phyloP scores from a whole-genome alignment of 1,284 basidiomycete genomes.

The Cronartium ribicola region DNA sequence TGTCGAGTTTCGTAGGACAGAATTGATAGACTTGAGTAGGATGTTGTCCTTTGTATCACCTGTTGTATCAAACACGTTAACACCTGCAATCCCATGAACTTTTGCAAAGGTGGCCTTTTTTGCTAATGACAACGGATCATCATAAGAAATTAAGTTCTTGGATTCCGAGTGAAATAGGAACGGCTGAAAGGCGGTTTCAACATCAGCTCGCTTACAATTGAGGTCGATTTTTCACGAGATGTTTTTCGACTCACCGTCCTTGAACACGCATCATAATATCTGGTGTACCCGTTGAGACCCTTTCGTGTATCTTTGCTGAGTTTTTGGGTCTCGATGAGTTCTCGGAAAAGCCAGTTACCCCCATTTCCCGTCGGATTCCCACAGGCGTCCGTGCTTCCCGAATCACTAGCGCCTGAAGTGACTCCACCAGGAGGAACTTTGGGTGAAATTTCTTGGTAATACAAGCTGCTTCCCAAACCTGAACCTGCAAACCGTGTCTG shows the following conservation, averaged over 20 bases:
- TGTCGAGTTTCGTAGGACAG: not conserved
- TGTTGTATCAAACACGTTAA: conserved; percentile 40
- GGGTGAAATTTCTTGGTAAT: conserved; percentile 16
- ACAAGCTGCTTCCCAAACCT: conserved; percentile 17
- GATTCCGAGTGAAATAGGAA: conserved; percentile 32
- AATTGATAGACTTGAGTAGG: conserved; percentile 32
- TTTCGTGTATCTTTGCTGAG: conserved; percentile 9
- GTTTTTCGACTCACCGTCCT: conserved; percentile 14
- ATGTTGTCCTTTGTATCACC: conserved; percentile 33
- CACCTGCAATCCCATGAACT: conserved; percentile 20
- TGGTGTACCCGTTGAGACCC: conserved; percentile 32
- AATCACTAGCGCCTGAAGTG: conserved; percentile 19
- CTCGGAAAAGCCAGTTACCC: conserved; percentile 27
- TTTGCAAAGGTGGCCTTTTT: conserved; percentile 28
- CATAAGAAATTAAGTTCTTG: conserved; percentile 36
- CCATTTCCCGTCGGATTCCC: conserved; percentile 16
- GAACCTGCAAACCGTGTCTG: conserved; percentile 24
- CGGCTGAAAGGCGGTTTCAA: conserved; percentile 1
- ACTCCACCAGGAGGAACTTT: not conserved
- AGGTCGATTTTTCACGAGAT: not conserved
- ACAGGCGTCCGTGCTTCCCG: conserved; percentile 6
- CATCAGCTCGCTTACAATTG: not conserved
- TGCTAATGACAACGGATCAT: conserved; percentile 25
- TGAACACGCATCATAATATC: conserved; percentile 37
- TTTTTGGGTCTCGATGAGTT: conserved; percentile 24